These are phyloP conservation scores for Athelia psychrophila DNA, from an alignment of 1,284 basidiomycete species.

Conservation along the genomic window DNA sequence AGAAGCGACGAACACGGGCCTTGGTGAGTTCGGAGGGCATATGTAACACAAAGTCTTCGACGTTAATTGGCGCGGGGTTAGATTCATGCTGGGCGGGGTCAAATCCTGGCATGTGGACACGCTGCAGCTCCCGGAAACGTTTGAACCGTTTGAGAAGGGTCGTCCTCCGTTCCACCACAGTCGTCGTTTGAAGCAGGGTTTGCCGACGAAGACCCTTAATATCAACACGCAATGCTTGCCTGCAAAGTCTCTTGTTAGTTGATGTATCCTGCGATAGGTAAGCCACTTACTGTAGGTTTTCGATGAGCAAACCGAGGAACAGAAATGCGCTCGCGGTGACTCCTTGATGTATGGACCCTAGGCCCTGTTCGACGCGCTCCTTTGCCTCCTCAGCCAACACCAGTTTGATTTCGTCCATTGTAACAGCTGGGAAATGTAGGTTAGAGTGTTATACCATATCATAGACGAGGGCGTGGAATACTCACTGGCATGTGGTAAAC, in stretches of 20 bases:
- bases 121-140: background rate
- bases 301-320: conserved; percentile 9
- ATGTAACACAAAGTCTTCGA: background rate
- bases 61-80: background rate
- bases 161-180: background rate
- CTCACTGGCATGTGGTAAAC: too few relatives aligned
- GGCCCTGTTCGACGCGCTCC: background rate
- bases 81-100: background rate
- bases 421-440: too few relatives aligned
- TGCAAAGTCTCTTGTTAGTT: background rate
- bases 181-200: background rate
- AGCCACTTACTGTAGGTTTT: conserved; percentile 14
- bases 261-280: too few relatives aligned
- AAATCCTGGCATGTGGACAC: background rate
- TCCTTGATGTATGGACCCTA: conserved; percentile 1
- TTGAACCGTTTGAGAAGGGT: background rate
- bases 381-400: background rate
- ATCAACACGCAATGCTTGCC: too few relatives aligned
- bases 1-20: background rate
- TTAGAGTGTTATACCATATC: background rate
- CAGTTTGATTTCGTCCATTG: too few relatives aligned
- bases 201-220: too few relatives aligned
- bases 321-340: conserved; percentile 8
- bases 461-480: background rate
- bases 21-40: background rate